These are phyloP conservation scores for Paracoccidioides brasiliensis DNA, from an alignment of 2,329 filamentous ascomycete species.

Conservation along the genomic window DNA sequence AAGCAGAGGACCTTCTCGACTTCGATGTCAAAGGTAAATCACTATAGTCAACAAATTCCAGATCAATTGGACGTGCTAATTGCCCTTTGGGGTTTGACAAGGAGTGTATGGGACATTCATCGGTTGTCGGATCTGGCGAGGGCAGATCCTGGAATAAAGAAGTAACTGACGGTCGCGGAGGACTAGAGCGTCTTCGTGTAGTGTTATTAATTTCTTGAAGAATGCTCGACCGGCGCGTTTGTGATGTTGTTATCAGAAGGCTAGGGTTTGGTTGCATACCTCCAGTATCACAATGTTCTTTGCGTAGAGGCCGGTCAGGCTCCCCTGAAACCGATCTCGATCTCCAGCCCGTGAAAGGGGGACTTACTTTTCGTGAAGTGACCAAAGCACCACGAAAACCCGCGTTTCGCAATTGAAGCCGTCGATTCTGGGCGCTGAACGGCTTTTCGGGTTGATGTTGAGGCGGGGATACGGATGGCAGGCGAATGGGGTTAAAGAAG, in stretches of 20 bases:
- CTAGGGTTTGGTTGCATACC: background rate
- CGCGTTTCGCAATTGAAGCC: constrained; percentile 19
- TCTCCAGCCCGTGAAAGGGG: constrained; percentile 13
- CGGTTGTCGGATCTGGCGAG: constrained; percentile 8
- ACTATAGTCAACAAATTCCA: constrained; percentile 1
- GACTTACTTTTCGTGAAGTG: constrained; percentile 12
- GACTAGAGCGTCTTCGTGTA: constrained; percentile 12
- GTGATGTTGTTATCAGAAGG: constrained; percentile 2
- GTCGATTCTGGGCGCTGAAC: constrained; percentile 17
- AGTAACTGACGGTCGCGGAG: constrained; percentile 11
- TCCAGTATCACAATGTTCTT: constrained; percentile 10
- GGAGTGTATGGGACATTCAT: constrained; percentile 2
- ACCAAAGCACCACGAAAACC: constrained; percentile 17
- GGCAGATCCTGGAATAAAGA: constrained; percentile 13
- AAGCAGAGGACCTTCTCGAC: constrained; percentile 8
- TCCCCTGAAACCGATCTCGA: constrained; percentile 7
- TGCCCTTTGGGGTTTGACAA: background rate
- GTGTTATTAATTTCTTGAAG: constrained; percentile 22
- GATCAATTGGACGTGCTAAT: constrained; percentile 1
- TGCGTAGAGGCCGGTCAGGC: constrained; percentile 12
- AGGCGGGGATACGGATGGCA: constrained; percentile 10
- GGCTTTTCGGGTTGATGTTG: constrained; percentile 8
- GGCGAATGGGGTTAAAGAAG: constrained; percentile 7
- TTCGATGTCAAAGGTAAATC: constrained; percentile 4
- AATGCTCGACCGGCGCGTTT: constrained; percentile 15